phyloP scores from a whole-genome alignment of 2,329 filamentous ascomycete genomes.

The Paraphaeosphaeria minitans region DNA sequence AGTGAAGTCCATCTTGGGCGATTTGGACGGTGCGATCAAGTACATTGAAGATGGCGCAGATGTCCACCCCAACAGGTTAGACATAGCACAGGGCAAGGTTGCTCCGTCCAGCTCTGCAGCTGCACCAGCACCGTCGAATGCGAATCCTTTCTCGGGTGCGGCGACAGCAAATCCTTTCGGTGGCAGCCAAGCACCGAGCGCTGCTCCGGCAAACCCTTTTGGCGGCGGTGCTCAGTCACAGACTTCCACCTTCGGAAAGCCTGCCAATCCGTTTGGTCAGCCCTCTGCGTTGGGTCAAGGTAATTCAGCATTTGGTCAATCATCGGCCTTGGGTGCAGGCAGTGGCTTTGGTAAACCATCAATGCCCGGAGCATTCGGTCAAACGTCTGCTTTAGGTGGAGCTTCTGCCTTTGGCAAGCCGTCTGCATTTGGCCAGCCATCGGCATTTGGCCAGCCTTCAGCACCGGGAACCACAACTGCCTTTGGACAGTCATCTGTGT shows the following conservation, averaged over 20 bases:
- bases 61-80: constrained; percentile 41
- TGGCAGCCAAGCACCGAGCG: constrained; percentile 21
- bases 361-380: constrained; percentile 25
- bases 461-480: constrained; percentile 10
- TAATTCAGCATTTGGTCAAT: constrained; percentile 48
- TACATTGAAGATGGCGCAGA: constrained; percentile 46
- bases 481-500: constrained; percentile 45
- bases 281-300: constrained; percentile 37
- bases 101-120: constrained; percentile 12
- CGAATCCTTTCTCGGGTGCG: constrained; percentile 36
- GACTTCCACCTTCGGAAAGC: constrained; percentile 48
- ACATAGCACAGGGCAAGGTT: constrained; percentile 34
- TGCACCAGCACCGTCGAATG: constrained; percentile 23
- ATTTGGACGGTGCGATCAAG: constrained; percentile 68
- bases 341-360: constrained; percentile 8
- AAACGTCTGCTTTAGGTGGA: constrained; percentile 20
- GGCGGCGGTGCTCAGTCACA: constrained; percentile 42
- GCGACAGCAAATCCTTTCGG: constrained; percentile 36
- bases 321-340: constrained; percentile 30
- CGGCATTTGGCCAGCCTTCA: no score
- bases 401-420: constrained; percentile 29
- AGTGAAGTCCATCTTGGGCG: constrained; percentile 70
- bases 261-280: constrained; percentile 49
- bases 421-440: constrained; percentile 12
- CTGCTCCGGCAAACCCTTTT: constrained; percentile 36